Evolutionary conservation across 306 rosid species (phyloP).

Genomic region (Rosa chinensis): DNA sequence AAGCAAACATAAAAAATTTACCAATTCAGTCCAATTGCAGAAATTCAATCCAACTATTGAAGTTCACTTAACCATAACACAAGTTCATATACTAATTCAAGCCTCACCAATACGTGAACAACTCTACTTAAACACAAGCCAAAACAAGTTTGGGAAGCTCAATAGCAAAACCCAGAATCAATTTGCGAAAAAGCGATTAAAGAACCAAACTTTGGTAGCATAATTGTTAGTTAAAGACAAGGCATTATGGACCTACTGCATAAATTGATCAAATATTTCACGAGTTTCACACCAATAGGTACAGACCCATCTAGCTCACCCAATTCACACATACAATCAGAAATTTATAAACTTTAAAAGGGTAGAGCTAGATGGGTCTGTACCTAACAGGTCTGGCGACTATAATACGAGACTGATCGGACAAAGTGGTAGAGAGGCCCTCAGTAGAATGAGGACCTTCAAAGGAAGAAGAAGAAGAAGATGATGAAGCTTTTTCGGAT

Average conservation of each 20-base stretch:
- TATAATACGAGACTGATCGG: constrained; percentile 43
- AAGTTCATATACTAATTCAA: background rate
- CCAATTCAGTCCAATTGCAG: background rate
- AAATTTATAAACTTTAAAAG: background rate
- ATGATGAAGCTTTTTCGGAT: too few relatives aligned
- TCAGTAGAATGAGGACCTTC: too few relatives aligned
- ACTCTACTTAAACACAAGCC: background rate
- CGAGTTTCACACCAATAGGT: too few relatives aligned
- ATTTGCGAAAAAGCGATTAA: background rate
- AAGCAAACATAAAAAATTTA: constrained; percentile 16
- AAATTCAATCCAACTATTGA: background rate
- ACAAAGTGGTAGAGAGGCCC: too few relatives aligned
- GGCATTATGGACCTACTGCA: background rate
- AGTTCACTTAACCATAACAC: background rate
- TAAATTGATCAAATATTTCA: background rate
- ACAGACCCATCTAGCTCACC: too few relatives aligned
- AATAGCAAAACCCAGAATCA: background rate
- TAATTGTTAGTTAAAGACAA: background rate
- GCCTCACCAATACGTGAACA: background rate
- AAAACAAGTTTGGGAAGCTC: background rate
- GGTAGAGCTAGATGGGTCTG: background rate
- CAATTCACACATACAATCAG: background rate
- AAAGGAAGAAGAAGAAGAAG: too few relatives aligned
- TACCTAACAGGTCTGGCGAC: constrained; percentile 51
- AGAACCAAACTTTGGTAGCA: background rate